Conservation (phyloP, 2,329 filamentous ascomycete genomes). For the Ophiosphaerella narmari region DNA sequence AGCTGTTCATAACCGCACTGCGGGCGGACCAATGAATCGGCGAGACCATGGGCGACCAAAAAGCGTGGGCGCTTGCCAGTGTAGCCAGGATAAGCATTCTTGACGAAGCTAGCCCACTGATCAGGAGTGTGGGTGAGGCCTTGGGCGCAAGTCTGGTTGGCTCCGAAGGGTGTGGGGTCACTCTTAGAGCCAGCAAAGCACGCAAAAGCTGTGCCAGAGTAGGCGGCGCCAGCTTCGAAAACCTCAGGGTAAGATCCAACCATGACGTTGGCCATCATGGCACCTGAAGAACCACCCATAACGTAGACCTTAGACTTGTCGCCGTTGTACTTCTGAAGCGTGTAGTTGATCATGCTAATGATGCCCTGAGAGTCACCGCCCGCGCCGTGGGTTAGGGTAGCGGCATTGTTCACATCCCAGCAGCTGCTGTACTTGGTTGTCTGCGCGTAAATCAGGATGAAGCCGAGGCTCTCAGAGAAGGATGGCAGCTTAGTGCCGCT, state of each 20-base stretch:
- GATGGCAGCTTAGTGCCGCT: conserved; percentile 27
- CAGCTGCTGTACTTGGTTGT: conserved; percentile 56
- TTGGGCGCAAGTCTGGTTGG: conserved; percentile 57
- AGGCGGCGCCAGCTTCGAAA: conserved; percentile 30
- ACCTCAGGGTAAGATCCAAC: conserved; percentile 35
- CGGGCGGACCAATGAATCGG: conserved; percentile 34
- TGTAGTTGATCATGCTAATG: conserved; percentile 63
- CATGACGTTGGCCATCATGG: conserved; percentile 42
- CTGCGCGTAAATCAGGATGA: conserved; percentile 63
- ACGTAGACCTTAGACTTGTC: conserved; percentile 55
- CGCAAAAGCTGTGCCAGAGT: conserved; percentile 34
- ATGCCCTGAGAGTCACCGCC: conserved; percentile 62
- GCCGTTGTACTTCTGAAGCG: conserved; percentile 56
- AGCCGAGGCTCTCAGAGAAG: conserved; percentile 59
- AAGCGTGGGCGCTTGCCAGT: conserved; percentile 40
- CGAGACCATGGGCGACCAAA: conserved; percentile 41
- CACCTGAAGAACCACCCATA: conserved; percentile 31
- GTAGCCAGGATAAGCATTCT: conserved; percentile 39
- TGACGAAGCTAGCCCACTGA: conserved; percentile 15
- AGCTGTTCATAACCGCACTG: conserved; percentile 22
- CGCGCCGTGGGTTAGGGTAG: conserved; percentile 59
- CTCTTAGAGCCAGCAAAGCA: conserved; percentile 50
- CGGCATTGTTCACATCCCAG: conserved; percentile 63
- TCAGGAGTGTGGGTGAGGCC: conserved; percentile 50
- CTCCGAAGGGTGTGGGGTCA: conserved; percentile 9